Conservation (phyloP, 2,329 filamentous ascomycete genomes). For the Didymella arachidicola region DNA sequence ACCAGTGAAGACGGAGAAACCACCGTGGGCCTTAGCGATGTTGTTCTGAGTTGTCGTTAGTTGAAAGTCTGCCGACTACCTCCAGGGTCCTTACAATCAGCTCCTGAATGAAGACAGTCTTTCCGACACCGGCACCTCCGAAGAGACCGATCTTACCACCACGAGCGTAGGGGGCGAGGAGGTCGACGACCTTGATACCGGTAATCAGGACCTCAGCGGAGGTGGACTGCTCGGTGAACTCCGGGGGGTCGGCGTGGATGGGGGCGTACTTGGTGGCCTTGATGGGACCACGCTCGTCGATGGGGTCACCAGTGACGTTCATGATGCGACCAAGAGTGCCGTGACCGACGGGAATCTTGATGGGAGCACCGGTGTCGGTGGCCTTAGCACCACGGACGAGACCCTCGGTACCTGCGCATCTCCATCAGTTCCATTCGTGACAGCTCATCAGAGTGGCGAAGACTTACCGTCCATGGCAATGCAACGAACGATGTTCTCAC, state of each 20-base stretch:
- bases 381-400: slow-evolving; percentile 90
- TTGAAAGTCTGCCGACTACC: neutral
- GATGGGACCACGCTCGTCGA: slow-evolving; percentile 98
- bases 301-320: slow-evolving; percentile 99
- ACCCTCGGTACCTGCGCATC: slow-evolving; percentile 88
- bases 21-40: slow-evolving; percentile 99
- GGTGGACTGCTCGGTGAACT: slow-evolving; percentile 95
- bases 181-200: slow-evolving; percentile 99
- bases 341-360: slow-evolving; percentile 93
- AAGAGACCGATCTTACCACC: slow-evolving; percentile 99
- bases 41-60: slow-evolving; percentile 74
- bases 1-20: slow-evolving; percentile 99
- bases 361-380: slow-evolving; percentile 89
- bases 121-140: slow-evolving; percentile 99
- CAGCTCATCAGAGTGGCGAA: slow-evolving; percentile 2
- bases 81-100: slow-evolving; percentile 74
- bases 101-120: slow-evolving; percentile 99
- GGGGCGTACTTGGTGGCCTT: slow-evolving; percentile 86
- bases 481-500: slow-evolving; percentile 98
- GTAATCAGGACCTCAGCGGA: slow-evolving; percentile 95
- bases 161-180: slow-evolving; percentile 98
- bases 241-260: slow-evolving; percentile 93
- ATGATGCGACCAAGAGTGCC: slow-evolving; percentile 98
- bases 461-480: slow-evolving; percentile 99
- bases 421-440: slow-evolving; percentile 31